These are phyloP conservation scores for Stemphylium lycopersici DNA, from an alignment of 2,329 filamentous ascomycete genomes.

Conservation along the genomic window DNA sequence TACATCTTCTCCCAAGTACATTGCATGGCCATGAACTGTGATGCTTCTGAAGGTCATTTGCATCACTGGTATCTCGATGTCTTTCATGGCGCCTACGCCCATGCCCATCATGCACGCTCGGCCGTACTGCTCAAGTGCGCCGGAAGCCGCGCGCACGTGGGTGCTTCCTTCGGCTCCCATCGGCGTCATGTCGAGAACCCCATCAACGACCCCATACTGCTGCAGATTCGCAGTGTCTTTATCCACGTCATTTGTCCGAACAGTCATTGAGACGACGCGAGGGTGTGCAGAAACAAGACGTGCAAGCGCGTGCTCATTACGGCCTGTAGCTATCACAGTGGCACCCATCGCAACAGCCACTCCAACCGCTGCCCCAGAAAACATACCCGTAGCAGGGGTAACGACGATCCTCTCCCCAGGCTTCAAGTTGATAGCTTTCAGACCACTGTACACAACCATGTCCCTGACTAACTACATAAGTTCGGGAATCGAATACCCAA, in stretches of 20 bases:
- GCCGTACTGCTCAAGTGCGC: conserved; percentile 3
- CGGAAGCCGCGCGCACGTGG: conserved; percentile 50
- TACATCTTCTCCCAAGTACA: conserved; percentile 52
- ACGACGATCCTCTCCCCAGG: conserved; percentile 6
- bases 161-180: conserved; percentile 43
- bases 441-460: not conserved
- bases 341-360: conserved; percentile 1
- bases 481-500: conserved; percentile 33
- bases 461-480: not conserved
- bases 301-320: not conserved
- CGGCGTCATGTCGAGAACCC: conserved; percentile 21
- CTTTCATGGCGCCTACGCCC: conserved; percentile 3
- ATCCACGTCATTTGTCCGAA: not conserved
- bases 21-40: conserved; percentile 44
- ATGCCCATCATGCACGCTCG: conserved; percentile 13
- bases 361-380: not conserved
- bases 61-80: conserved; percentile 3
- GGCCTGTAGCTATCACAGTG: not conserved
- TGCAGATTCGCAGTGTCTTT: not conserved
- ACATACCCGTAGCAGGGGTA: conserved; percentile 9
- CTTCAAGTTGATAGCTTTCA: not conserved
- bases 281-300: not conserved
- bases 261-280: not conserved
- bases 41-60: conserved; percentile 42
- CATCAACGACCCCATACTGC: not conserved